These are phyloP conservation scores for Ceratonia siliqua DNA, from an alignment of 306 rosid species.

Conservation along the genomic window DNA sequence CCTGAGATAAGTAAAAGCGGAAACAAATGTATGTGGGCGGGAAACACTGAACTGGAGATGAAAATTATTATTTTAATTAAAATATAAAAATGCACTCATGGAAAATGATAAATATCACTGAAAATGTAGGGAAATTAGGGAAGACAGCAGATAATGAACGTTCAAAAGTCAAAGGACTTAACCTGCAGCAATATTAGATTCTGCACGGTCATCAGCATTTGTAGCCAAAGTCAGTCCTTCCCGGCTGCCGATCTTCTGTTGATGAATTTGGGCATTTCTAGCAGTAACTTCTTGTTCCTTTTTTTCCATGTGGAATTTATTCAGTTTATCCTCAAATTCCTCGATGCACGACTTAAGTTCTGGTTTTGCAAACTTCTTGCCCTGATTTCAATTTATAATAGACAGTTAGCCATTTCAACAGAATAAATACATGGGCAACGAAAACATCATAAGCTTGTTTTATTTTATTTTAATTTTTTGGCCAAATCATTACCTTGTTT, in stretches of 20 bases:
- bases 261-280: constrained; percentile 80
- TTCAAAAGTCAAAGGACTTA: constrained; percentile 23
- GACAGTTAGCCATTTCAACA: not conserved
- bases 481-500: constrained; percentile 63
- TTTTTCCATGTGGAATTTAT: constrained; percentile 74
- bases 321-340: constrained; percentile 93
- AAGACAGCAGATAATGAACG: not conserved
- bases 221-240: constrained; percentile 38
- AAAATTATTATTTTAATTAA: not conserved
- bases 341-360: constrained; percentile 80
- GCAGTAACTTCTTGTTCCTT: constrained; percentile 87
- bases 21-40: not conserved
- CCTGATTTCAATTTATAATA: constrained; percentile 46
- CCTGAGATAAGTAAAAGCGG: not conserved
- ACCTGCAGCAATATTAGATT: constrained; percentile 68
- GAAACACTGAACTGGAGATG: not conserved
- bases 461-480: too few species aligned
- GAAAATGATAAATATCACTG: not conserved
- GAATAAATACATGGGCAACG: constrained; percentile 26
- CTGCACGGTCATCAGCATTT: constrained; percentile 47
- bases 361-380: constrained; percentile 88
- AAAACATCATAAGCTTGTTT: constrained; percentile 50
- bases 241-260: constrained; percentile 52
- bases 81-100: constrained; percentile 13
- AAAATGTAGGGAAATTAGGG: constrained; percentile 12